A percentile compares a stretch with the other conserved stretches of the same genome.
Conservation (phyloP, 2,329 filamentous ascomycete genomes). For the Arachnopeziza araneosa region DNA sequence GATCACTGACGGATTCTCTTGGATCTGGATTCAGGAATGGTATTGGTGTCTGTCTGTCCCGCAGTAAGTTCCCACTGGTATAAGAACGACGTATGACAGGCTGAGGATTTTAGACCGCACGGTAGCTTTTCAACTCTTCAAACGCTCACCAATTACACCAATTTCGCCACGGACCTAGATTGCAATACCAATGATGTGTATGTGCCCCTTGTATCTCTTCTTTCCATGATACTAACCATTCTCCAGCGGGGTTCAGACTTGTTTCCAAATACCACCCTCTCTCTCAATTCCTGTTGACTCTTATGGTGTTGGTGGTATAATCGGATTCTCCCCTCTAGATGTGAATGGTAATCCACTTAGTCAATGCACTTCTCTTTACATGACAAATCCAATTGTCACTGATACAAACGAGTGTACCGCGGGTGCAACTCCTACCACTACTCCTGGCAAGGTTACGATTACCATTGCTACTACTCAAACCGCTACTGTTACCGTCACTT, state of each 20-base stretch:
- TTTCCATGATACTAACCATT: background rate
- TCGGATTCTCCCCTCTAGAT: background rate
- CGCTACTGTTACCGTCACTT: background rate
- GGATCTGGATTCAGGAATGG: background rate
- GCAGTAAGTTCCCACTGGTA: background rate
- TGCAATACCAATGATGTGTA: background rate
- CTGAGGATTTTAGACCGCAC: background rate
- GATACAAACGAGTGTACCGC: background rate
- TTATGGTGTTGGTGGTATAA: background rate
- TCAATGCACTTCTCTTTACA: slow-evolving; percentile 1
- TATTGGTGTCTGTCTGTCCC: background rate
- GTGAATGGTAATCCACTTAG: slow-evolving; percentile 12
- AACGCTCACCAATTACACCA: background rate
- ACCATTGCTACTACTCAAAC: background rate
- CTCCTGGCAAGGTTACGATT: background rate
- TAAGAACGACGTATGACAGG: too few species aligned
- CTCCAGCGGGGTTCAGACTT: background rate
- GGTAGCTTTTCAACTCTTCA: background rate
- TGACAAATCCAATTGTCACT: background rate
- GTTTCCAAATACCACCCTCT: background rate
- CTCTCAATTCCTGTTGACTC: background rate
- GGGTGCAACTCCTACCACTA: background rate
- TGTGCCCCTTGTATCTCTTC: background rate
- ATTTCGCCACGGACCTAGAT: background rate
- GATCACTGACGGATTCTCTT: background rate